Conservation (phyloP, 768 basidiomycete genomes). For the Psilocybe cyanescens region DNA sequence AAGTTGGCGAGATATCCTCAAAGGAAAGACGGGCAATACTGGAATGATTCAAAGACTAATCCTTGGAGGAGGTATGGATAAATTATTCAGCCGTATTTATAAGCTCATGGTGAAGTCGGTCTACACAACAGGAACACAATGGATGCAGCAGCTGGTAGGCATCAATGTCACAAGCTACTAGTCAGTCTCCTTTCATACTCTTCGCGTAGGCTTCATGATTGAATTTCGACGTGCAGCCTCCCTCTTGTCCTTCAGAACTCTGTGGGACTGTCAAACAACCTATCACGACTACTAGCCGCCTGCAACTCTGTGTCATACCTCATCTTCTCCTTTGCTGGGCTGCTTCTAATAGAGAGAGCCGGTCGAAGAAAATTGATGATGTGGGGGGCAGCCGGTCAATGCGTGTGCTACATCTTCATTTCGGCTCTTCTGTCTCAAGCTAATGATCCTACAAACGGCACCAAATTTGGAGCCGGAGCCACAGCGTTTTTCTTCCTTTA, state of each 20-base stretch:
- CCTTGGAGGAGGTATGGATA: constrained; percentile 43
- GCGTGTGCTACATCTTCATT: constrained; percentile 49
- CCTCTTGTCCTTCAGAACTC: constrained; percentile 54
- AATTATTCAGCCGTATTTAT: not conserved
- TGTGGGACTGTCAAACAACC: constrained; percentile 52
- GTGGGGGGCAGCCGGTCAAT: constrained; percentile 56
- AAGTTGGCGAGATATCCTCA: constrained; percentile 44
- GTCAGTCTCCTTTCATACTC: constrained; percentile 25
- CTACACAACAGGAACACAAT: constrained; percentile 42
- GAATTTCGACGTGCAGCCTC: constrained; percentile 30
- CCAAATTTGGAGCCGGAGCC: constrained; percentile 44
- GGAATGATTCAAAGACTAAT: constrained; percentile 48
- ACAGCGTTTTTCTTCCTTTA: constrained; percentile 55
- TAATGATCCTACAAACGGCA: constrained; percentile 31
- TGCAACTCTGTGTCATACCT: constrained; percentile 58
- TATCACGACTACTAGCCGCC: constrained; percentile 50
- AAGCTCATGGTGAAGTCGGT: not conserved
- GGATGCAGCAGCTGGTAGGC: constrained; percentile 56
- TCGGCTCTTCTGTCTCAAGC: constrained; percentile 43
- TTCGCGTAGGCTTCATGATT: not conserved
- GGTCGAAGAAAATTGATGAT: constrained; percentile 56
- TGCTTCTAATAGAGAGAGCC: constrained; percentile 49
- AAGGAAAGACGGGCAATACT: constrained; percentile 44
- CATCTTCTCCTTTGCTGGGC: constrained; percentile 48
- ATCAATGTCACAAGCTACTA: constrained; percentile 60